A percentile compares a stretch with the other conserved stretches of the same genome.
These are phyloP conservation scores for Sonneratia caseolaris DNA, from an alignment of 345 rosid species.

Conservation along the genomic window DNA sequence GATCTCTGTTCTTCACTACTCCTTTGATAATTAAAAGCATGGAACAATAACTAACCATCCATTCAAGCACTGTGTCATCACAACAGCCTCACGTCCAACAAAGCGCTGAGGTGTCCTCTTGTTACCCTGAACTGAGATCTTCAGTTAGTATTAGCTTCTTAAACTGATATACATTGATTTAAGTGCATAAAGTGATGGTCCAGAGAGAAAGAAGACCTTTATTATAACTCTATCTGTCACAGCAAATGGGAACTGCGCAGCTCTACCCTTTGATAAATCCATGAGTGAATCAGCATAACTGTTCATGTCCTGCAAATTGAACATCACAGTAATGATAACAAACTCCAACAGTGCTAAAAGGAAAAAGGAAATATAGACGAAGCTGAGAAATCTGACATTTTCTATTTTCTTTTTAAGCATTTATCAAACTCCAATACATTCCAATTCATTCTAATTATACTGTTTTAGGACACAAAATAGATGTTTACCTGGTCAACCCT, in stretches of 20 bases:
- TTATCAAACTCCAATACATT: background rate
- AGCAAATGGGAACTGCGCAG: slow-evolving; percentile 79
- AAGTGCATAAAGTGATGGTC: background rate
- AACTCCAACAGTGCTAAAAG: background rate
- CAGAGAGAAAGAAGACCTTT: slow-evolving; percentile 40
- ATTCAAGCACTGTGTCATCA: slow-evolving; percentile 87
- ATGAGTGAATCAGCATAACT: slow-evolving; percentile 35
- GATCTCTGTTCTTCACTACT: background rate
- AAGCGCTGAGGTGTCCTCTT: slow-evolving; percentile 85
- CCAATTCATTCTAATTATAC: background rate
- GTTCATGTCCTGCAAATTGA: slow-evolving; percentile 55
- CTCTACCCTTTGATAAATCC: slow-evolving; percentile 54
- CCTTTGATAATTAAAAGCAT: background rate
- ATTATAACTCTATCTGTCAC: slow-evolving; percentile 82
- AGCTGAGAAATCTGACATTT: background rate
- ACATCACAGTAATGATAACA: background rate
- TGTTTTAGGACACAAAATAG: background rate
- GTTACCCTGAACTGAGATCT: slow-evolving; percentile 56
- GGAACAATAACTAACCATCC: slow-evolving; percentile 59
- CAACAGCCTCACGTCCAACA: slow-evolving; percentile 89
- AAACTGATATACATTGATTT: background rate
- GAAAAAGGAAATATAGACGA: too few relatives aligned
- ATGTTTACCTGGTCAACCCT: slow-evolving; percentile 65
- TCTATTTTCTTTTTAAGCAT: background rate
- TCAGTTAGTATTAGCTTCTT: background rate